Evolutionary conservation across 208 protist genomes (phyloP), one percentile per base, ranked within the genome.

Genomic region (Trypanosoma congolense): DNA sequence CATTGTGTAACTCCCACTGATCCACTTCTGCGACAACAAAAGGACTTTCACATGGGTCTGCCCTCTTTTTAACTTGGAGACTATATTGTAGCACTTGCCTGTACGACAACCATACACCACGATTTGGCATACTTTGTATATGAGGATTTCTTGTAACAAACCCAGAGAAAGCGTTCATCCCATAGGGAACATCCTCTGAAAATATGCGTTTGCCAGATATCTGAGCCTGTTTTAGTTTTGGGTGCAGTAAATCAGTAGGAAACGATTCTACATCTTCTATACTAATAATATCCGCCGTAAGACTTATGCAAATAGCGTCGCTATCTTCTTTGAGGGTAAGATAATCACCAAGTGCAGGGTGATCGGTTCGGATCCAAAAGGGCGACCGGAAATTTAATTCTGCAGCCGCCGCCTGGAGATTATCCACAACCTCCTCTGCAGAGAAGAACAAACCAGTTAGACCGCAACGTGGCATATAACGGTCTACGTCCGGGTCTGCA

Each of bases 371-470:
- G 53, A 95, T 65, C 85, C 88, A 95, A 57, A 95, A 95, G 12
- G 83, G 88, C 4, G 85, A 92, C 1, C 65, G 72, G 57, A 91
- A 95, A 6, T 69, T 60, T 0, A 92, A 44, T 36, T 92, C 83
- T 10, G 49, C 43, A 1, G 84, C 78, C 1, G 88, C 88, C 10
- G 84, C 83, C 52, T 81, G 72, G 61, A 95, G 70, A 46, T 95
- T 95, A 61, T 95, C 88, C 6, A 95, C 73, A 25, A 95, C 79
- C 43, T 95, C 84, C 57, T 95, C 88, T 6, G 84, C 60, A 0
- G 75, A 72, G 65, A 86, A 95, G 36, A 95, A 95, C 3, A 91
- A 56, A 0, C 88, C 88, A 18, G 71, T 85, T 41, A 71, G 61
- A 4, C 83, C 88, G 54, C 84, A 92, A 41, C 88, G 78, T 8